Conservation (phyloP, 495 filamentous ascomycete species). For the Hyphodiscus hymeniophilus region DNA sequence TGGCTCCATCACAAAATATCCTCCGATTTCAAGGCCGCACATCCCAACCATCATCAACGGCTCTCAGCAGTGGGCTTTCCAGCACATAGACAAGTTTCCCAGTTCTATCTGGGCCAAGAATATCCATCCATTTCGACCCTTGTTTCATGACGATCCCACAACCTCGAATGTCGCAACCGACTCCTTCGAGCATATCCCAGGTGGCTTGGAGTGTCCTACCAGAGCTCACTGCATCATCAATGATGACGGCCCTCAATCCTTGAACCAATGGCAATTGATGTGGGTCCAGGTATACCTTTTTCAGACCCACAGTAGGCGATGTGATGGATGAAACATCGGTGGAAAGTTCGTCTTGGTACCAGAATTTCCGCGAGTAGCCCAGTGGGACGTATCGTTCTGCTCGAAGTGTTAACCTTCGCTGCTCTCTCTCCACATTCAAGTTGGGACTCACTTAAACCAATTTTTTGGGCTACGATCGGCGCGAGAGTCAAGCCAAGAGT, state of each 20-base stretch:
- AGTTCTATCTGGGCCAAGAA: constrained; percentile 6
- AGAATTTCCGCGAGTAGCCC: constrained; percentile 21
- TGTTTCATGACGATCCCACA: constrained; percentile 19
- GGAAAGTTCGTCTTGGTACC: constrained; percentile 15
- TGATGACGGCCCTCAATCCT: constrained; percentile 11
- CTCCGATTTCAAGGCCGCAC: neutral
- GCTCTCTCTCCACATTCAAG: neutral
- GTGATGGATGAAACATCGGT: constrained; percentile 18
- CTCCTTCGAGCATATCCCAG: constrained; percentile 19
- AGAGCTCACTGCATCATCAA: constrained; percentile 20
- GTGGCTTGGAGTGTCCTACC: constrained; percentile 13
- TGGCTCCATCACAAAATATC: neutral
- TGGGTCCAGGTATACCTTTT: constrained; percentile 18
- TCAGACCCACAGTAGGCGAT: constrained; percentile 6
- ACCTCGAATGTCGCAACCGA: constrained; percentile 7
- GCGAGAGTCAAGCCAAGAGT: constrained; percentile 16
- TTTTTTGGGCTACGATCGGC: constrained; percentile 7
- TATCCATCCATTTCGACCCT: constrained; percentile 12
- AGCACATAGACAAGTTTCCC: constrained; percentile 17
- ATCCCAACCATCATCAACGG: constrained; percentile 17
- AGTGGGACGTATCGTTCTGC: constrained; percentile 17
- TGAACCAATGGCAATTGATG: constrained; percentile 14
- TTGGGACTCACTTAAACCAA: constrained; percentile 13
- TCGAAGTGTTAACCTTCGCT: neutral
- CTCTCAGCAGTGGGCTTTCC: constrained; percentile 15